These are phyloP conservation scores for Picochlorum sp. DNA, from an alignment of 139 green algal genomes.

Conservation along the genomic window DNA sequence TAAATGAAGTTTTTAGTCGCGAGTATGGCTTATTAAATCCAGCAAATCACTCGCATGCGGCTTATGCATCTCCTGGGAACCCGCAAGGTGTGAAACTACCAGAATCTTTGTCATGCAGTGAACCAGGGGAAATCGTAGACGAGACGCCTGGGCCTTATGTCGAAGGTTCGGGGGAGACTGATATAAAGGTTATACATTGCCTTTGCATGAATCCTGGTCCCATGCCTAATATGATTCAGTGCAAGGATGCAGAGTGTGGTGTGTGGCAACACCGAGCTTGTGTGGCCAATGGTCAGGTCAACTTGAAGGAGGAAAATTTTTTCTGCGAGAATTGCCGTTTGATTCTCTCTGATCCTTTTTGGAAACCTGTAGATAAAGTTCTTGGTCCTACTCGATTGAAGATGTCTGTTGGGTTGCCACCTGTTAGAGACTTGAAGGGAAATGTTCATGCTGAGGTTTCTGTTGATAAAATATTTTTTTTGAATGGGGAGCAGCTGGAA, in stretches of 20 bases:
- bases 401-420: neutral
- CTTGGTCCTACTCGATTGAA: slow-evolving; percentile 23
- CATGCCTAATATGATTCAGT: slow-evolving; percentile 46
- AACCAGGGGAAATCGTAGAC: neutral
- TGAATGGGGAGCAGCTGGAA: slow-evolving; percentile 11
- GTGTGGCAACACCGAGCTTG: slow-evolving; percentile 64
- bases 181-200: slow-evolving; percentile 31
- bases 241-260: slow-evolving; percentile 33
- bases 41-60: too few species aligned
- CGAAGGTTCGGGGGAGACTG: too few species aligned
- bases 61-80: too few species aligned
- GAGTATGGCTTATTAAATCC: too few species aligned
- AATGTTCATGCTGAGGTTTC: slow-evolving; percentile 17
- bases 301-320: slow-evolving; percentile 12
- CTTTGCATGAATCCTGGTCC: slow-evolving; percentile 22
- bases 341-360: slow-evolving; percentile 58
- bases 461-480: slow-evolving; percentile 11
- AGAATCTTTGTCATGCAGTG: too few species aligned
- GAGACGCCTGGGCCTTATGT: neutral
- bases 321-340: slow-evolving; percentile 45
- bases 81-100: too few species aligned
- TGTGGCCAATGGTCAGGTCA: slow-evolving; percentile 9
- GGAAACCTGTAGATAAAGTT: slow-evolving; percentile 32
- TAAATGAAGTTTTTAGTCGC: too few species aligned
- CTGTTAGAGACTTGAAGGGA: neutral